A percentile compares a stretch with the other conserved stretches of the same genome.
These are phyloP conservation scores for Lipomyces mesembrius DNA, from an alignment of 805 yeast genomes.

Conservation along the genomic window DNA sequence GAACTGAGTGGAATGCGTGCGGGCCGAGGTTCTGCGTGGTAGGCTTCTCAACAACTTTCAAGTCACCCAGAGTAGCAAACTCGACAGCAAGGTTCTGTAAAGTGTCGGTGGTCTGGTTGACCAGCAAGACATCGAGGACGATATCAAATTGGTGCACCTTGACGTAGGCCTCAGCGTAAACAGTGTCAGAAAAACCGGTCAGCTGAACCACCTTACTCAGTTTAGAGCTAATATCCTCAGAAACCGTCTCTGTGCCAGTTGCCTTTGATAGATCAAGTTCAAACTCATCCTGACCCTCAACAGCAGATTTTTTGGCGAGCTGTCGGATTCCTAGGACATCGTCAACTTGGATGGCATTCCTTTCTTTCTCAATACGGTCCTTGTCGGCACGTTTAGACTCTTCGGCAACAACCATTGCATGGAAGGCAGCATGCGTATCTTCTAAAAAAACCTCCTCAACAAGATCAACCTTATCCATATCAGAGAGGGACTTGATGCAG, in stretches of 20 bases:
- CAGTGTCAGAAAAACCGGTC: conserved; percentile 98
- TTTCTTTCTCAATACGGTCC: conserved; percentile 57
- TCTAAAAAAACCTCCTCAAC: conserved; percentile 75
- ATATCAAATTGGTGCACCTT: conserved; percentile 97
- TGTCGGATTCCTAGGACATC: conserved; percentile 81
- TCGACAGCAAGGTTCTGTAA: conserved; percentile 90
- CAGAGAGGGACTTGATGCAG: conserved; percentile 76
- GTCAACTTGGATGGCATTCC: conserved; percentile 76
- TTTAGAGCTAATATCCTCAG: conserved; percentile 65
- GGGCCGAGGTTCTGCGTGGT: conserved; percentile 90
- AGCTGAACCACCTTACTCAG: conserved; percentile 86
- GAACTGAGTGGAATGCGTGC: conserved; percentile 92
- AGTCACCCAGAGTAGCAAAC: conserved; percentile 94
- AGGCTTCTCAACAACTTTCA: conserved; percentile 92
- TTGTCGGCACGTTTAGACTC: conserved; percentile 61
- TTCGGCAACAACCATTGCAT: conserved; percentile 64
- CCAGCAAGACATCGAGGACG: conserved; percentile 87
- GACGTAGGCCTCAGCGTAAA: conserved; percentile 95
- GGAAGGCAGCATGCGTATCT: conserved; percentile 86
- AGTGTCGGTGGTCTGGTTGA: conserved; percentile 89
- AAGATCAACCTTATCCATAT: conserved; percentile 57
- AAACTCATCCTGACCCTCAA: conserved; percentile 50
- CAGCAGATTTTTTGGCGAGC: conserved; percentile 55
- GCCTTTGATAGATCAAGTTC: conserved; percentile 68
- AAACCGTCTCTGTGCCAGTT: conserved; percentile 52